Percentiles rank a stretch among this genome's conserved stretches.
phyloP scores from a whole-genome alignment of 805 yeast species.

The Cyberlindnera suaveolens region DNA sequence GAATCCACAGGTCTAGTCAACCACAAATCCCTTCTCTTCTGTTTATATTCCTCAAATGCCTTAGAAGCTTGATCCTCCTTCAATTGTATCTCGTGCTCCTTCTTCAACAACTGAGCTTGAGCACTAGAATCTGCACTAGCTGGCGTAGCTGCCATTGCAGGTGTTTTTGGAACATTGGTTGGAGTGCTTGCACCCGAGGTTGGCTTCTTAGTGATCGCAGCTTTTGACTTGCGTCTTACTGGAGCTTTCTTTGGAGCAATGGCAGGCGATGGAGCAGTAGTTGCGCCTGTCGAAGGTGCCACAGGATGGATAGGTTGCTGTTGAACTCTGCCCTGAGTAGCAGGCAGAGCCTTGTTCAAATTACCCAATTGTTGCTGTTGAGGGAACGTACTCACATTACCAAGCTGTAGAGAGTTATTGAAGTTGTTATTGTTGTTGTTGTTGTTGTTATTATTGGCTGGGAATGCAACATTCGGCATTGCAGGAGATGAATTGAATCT shows the following conservation, averaged over 20 bases:
- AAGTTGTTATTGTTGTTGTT: conserved; percentile 3
- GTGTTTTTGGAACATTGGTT: conserved; percentile 4
- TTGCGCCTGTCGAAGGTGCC: neutral
- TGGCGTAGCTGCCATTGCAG: neutral
- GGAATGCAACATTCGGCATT: conserved; percentile 9
- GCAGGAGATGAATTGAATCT: conserved; percentile 13
- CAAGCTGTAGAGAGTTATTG: conserved; percentile 13
- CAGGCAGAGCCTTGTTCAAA: conserved; percentile 4
- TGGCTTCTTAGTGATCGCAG: conserved; percentile 6
- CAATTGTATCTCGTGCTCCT: conserved; percentile 19
- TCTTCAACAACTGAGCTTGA: conserved; percentile 17
- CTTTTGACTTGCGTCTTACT: conserved; percentile 10
- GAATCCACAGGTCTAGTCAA: conserved; percentile 17
- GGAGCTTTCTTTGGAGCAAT: conserved; percentile 14
- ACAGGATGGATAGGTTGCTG: conserved; percentile 1
- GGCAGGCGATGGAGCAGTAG: conserved; percentile 1
- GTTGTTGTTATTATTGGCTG: neutral
- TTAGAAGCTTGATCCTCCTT: conserved; percentile 16
- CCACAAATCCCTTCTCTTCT: conserved; percentile 20
- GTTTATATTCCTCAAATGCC: conserved; percentile 14
- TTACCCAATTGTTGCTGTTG: conserved; percentile 3
- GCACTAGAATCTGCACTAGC: conserved; percentile 2
- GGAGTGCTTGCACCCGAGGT: conserved; percentile 9
- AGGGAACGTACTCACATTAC: conserved; percentile 1
- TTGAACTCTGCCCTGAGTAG: conserved; percentile 3